Base-by-base conservation (phyloP, 768 basidiomycete species). In the Lentinula aciculospora region DNA sequence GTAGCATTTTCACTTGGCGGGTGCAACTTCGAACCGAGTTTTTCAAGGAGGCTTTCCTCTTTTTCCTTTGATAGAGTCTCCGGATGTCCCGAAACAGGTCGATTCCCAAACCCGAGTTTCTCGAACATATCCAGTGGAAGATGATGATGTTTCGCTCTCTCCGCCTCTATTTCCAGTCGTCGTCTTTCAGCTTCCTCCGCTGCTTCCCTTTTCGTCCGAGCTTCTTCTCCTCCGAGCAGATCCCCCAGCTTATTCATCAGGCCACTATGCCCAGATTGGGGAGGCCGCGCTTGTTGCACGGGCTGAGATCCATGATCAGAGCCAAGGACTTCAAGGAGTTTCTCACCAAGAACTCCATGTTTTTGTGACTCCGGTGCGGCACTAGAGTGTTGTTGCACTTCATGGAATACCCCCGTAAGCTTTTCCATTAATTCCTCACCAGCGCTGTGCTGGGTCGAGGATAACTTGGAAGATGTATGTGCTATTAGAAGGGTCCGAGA, bases 281-380 rank as follows among this genome's bases (percentile, higher is more conserved):
- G 25, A 47, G 60, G 58, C 1, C 57, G 60, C 10, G 64, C 61
- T 12, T 60, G 63, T 12, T 61, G 61, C 3, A 60, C 28, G 21
- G 60, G 54, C 4, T 57, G 50, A 9, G 47, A 40, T 29, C 5
- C 23, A 29, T 2, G 19, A 10, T 12, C 9, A 7, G 49, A 50
- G 25, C 6, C 32, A 12, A 34, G 10, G n/a, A 19, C 31, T 36
- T 10, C 7, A 10, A 27, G 8, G 19, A 27, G 44, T 23, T 21
- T 27, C 21, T 27, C 56, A 61, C 55, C 21, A 12, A 32, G 31
- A 6, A 6, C 31, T 32, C 12, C 31, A 12, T 32, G 31, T 32
- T 3, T 32, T 12, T 32, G 31, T 12, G 3, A 32, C 31, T 32
- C 31, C 12, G 31, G 31, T 29, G 40, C 21, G 62, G 46, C 2